Base-by-base conservation (phyloP, 805 yeast species). In the Monosporozyma aerobia region DNA sequence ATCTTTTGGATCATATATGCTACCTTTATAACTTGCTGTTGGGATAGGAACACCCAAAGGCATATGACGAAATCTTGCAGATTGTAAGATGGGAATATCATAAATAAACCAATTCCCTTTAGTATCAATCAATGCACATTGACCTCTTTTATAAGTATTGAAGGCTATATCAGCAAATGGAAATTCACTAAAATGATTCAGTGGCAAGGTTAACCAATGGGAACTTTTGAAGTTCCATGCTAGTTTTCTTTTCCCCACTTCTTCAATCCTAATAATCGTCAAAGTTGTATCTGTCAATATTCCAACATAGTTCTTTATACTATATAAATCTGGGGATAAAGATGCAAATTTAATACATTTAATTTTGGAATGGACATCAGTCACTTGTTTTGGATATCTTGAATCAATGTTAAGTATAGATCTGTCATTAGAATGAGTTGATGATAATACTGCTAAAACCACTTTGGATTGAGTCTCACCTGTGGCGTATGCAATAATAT, bases 71-170 rank as follows among this genome's bases (percentile, higher is more conserved):
- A 43, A 43, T 23, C 30, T 22, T 23, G 13, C 10, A 23, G 30
- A 30, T 43, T 23, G 30, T 23, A n/a, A 8, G 25, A 43, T 52
- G 22, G 57, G 71, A 56, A 60, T 55, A 32, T 70, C 54, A 61
- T 76, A 76, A 1, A 76, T 44, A 2, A 69, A 71, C 73, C 82
- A 78, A 51, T 77, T 75, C 0, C 88, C 88, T 39, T 71, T 69
- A 1, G 70, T 58, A 60, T 83, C 88, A 7, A 81, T 63, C 1
- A 76, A 60, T 0, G 73, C 75, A 55, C 81, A 64, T 46, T 63
- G 63, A 9, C 59, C 55, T 29, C 59, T 54, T 46, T 75, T 71
- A 65, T 67, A 70, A 0, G 81, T 80, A 53, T 73, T 73, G 50
- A 75, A 74, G 2, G 71, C 57, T 10, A 74, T 65, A 62, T 80